Conservation (phyloP, 1,284 basidiomycete species). For the Filobasidium uniguttulatum region DNA sequence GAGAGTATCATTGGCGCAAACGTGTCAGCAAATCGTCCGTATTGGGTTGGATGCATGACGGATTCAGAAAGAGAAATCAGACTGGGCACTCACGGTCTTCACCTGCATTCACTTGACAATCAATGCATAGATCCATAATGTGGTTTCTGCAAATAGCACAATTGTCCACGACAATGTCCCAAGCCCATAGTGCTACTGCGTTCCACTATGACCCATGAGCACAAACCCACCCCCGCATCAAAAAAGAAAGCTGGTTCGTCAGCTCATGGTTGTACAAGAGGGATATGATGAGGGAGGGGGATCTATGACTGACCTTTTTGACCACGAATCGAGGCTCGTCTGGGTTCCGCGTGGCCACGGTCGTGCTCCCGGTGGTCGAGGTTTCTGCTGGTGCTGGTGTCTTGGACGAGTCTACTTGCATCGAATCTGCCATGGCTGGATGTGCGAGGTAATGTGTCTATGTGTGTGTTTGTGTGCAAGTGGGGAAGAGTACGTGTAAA, state of each 20-base stretch:
- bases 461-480: not conserved
- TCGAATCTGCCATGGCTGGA: slow-evolving; percentile 17
- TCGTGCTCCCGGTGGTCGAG: slow-evolving; percentile 7
- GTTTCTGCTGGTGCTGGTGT: not conserved
- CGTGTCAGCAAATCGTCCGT: too few species aligned
- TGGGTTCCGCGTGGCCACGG: slow-evolving; percentile 1
- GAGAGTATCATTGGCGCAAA: too few species aligned
- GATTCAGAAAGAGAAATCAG: not conserved
- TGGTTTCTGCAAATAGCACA: slow-evolving; percentile 93
- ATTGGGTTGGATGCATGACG: not conserved
- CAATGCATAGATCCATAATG: slow-evolving; percentile 99
- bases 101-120: slow-evolving; percentile 98
- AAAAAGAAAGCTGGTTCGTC: not conserved
- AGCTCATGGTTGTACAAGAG: not conserved
- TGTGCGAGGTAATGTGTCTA: too few species aligned
- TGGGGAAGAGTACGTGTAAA: too few species aligned
- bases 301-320: slow-evolving; percentile 13
- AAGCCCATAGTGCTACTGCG: slow-evolving; percentile 88
- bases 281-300: not conserved
- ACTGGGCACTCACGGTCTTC: slow-evolving; percentile 56
- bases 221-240: too few species aligned
- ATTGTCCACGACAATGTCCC: slow-evolving; percentile 94
- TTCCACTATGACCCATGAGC: slow-evolving; percentile 58
- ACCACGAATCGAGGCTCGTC: slow-evolving; percentile 12
- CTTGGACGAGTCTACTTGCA: slow-evolving; percentile 11